Base-by-base conservation (phyloP, 1,284 basidiomycete genomes). In the Erythrobasidium hasegawianum region DNA sequence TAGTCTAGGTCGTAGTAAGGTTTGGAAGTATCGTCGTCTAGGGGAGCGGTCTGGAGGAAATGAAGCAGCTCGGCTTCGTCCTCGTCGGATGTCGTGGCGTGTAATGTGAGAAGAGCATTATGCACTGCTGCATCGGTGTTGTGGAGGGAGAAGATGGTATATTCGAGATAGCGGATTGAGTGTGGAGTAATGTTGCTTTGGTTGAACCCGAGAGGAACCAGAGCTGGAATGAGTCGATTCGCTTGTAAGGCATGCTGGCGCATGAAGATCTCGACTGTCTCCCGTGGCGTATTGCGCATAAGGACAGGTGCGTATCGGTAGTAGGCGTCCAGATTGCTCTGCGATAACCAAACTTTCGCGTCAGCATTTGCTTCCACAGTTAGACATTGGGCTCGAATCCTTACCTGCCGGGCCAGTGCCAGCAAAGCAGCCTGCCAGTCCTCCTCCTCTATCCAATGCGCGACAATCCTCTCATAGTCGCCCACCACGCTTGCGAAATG, bases 1-100 rank as follows among this genome's bases (percentile, higher is more conserved):
- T 97, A 98, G 79, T 98, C 94, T 41, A 98, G 84, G 73, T 98
- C 95, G 75, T 93, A 98, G 77, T 92, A 96, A 0, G 95, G 94
- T 74, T 86, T 86, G 2, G 85, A 86, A 0, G 90, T 90, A 22
- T 89, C 76, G 1, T 91, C 87, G 76, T 97, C 86, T 18, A 85
- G 83, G 0, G 90, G 91, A 0, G 89, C 87, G 0, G 84, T 84
- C n/a, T 85, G 84, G 41, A 99, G 83, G 80, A 96, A 97, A 24
- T 86, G 85, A 22, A 97, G 81, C 3, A 99, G 83, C 2, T 87
- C 84, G 0, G 82, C 86, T 72, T 96, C 94, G 4, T 77, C 66
- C 14, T 66, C 52, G 59, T 75, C 69, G 2, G 72, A 81, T 11
- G 77, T 74, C 0, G 84, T 83, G 13, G 87, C 86, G 71, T 90